phyloP scores from a whole-genome alignment of 768 basidiomycete genomes.

The Tephrocybe sp. region DNA sequence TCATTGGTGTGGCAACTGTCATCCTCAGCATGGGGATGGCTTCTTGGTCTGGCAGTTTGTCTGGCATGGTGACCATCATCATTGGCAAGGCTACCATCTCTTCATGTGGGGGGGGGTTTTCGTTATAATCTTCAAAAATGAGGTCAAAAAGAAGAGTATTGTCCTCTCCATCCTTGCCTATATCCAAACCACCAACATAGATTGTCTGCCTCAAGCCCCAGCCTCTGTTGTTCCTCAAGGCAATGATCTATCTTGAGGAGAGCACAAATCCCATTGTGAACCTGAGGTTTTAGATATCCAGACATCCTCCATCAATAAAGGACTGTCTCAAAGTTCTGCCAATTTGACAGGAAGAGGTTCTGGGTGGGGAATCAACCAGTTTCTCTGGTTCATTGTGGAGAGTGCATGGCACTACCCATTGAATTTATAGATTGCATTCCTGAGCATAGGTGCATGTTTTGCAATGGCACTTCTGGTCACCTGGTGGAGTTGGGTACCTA shows the following conservation, averaged over 20 bases:
- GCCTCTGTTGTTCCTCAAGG: constrained; percentile 15
- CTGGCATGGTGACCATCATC: too few relatives aligned
- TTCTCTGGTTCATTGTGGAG: constrained; percentile 16
- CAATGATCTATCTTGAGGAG: constrained; percentile 15
- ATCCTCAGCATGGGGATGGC: too few relatives aligned
- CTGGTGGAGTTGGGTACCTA: constrained; percentile 35
- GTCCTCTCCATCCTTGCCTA: background rate
- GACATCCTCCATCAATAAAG: constrained; percentile 34
- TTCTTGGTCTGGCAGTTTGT: too few relatives aligned
- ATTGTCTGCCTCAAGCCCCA: constrained; percentile 27
- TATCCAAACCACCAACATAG: constrained; percentile 32
- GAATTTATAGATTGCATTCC: constrained; percentile 26
- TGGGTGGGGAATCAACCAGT: constrained; percentile 32
- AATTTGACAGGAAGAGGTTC: constrained; percentile 29
- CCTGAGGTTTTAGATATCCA: constrained; percentile 26
- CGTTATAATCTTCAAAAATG: background rate
- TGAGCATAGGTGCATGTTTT: constrained; percentile 27
- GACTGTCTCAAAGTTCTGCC: constrained; percentile 18
- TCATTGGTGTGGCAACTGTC: too few relatives aligned
- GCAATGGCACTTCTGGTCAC: constrained; percentile 29
- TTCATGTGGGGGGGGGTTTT: background rate
- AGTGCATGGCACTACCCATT: constrained; percentile 27
- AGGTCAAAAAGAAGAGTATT: background rate
- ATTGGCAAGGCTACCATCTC: too few relatives aligned
- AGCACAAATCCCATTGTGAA: constrained; percentile 19